Conservation (phyloP, 2,329 filamentous ascomycete species). For the Beauveria medogensis region DNA sequence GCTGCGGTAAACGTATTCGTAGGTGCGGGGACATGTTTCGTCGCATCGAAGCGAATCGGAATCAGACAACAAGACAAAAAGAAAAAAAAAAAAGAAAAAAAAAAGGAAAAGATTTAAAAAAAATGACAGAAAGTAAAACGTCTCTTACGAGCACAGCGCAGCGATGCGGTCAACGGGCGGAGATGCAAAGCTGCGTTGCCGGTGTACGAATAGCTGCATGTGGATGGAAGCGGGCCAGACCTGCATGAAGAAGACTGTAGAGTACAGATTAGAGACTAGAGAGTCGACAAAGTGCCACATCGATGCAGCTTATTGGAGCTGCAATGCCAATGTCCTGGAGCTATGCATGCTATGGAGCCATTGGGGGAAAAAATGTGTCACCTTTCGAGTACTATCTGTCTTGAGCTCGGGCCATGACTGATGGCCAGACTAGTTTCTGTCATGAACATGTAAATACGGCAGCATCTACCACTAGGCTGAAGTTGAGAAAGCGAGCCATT, state of each 20-base stretch:
- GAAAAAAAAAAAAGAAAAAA: not conserved
- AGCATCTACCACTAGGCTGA: not conserved
- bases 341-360: not conserved
- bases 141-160: not conserved
- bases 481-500: not conserved
- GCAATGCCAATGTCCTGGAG: not conserved
- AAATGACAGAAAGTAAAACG: not conserved
- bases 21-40: not conserved
- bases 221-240: not conserved
- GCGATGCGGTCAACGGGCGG: conserved; percentile 3
- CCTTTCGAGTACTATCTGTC: not conserved
- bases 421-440: not conserved
- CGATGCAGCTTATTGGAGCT: not conserved
- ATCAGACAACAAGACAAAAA: too few species aligned
- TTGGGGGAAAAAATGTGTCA: not conserved
- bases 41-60: not conserved
- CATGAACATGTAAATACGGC: not conserved
- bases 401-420: not conserved
- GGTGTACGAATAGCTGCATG: not conserved
- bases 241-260: not conserved
- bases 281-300: not conserved
- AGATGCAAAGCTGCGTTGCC: conserved; percentile 4
- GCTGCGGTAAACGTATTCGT: too few species aligned
- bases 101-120: not conserved
- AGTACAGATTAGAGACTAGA: too few species aligned